These are phyloP conservation scores for Calonectria naviculata DNA, from an alignment of 2,329 filamentous ascomycete genomes.

Conservation along the genomic window DNA sequence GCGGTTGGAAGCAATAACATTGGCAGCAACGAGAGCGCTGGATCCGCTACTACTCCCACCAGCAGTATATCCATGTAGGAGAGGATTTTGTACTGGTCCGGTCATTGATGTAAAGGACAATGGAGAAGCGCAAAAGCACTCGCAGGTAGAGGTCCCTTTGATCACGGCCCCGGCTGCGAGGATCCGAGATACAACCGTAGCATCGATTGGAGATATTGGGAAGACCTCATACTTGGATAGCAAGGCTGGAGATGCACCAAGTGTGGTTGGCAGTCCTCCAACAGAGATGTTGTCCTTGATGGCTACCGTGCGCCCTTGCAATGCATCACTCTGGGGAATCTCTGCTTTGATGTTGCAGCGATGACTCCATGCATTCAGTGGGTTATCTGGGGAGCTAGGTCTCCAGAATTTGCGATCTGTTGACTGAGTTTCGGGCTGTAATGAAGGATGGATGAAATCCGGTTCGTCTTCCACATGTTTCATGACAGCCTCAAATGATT, in stretches of 20 bases:
- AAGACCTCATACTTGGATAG: slow-evolving; percentile 10
- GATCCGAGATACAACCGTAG: slow-evolving; percentile 35
- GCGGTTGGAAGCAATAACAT: slow-evolving; percentile 6
- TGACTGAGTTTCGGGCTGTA: slow-evolving; percentile 28
- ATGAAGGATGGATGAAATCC: slow-evolving; percentile 40
- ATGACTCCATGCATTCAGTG: slow-evolving; percentile 49
- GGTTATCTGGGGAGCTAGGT: slow-evolving; percentile 39
- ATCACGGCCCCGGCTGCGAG: slow-evolving; percentile 40
- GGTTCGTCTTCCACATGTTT: slow-evolving; percentile 34
- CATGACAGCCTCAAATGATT: slow-evolving; percentile 41
- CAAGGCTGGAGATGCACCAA: slow-evolving; percentile 28
- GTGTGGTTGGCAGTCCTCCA: slow-evolving; percentile 39
- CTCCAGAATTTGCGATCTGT: slow-evolving; percentile 33
- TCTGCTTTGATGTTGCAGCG: slow-evolving; percentile 38
- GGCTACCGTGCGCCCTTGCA: slow-evolving; percentile 30
- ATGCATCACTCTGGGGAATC: slow-evolving; percentile 6
- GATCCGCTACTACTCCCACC: slow-evolving; percentile 48
- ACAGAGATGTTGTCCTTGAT: slow-evolving; percentile 47
- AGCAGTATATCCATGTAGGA: slow-evolving; percentile 37
- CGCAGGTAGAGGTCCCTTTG: slow-evolving; percentile 42
- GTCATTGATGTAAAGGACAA: slow-evolving; percentile 41
- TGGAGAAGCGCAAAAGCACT: slow-evolving; percentile 44
- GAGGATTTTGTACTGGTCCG: slow-evolving; percentile 43
- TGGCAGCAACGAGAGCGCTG: slow-evolving; percentile 40
- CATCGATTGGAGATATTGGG: slow-evolving; percentile 34